Percentiles rank a stretch among this genome's conserved stretches.
Evolutionary conservation across 2,329 filamentous ascomycete species (phyloP).

Genomic region (Cordyceps fumosorosea): DNA sequence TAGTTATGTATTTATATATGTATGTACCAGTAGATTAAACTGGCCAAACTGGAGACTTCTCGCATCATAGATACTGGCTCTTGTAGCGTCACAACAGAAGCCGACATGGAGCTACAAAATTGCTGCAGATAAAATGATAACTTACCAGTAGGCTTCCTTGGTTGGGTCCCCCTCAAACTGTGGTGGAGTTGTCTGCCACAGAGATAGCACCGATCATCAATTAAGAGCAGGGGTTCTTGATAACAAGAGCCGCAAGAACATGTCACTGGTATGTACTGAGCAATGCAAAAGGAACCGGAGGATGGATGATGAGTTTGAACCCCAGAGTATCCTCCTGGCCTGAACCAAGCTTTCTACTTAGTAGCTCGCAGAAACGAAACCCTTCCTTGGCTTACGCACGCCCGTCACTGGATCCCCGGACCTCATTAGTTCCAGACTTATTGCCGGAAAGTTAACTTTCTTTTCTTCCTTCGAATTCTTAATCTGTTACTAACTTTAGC

Average conservation of each 20-base stretch:
- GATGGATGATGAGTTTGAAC: too few relatives aligned
- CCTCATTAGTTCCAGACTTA: too few relatives aligned
- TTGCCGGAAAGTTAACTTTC: too few relatives aligned
- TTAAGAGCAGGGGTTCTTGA: neutral
- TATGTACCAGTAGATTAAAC: too few relatives aligned
- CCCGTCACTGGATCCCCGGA: too few relatives aligned
- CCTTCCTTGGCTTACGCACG: too few relatives aligned
- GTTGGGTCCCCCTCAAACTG: neutral
- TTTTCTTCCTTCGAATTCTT: neutral
- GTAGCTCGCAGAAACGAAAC: too few relatives aligned
- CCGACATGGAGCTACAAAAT: too few relatives aligned
- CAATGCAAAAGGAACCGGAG: neutral
- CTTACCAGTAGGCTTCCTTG: neutral
- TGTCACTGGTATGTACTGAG: neutral
- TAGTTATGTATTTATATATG: too few relatives aligned
- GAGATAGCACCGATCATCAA: neutral
- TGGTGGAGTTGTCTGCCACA: neutral
- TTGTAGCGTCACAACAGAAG: neutral
- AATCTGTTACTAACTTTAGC: neutral
- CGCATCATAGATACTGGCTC: neutral
- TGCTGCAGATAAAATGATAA: neutral
- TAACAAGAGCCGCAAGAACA: neutral
- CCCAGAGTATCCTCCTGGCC: too few relatives aligned
- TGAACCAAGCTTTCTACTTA: too few relatives aligned
- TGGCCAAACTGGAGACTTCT: too few relatives aligned